phyloP scores from a whole-genome alignment of 2,329 filamentous ascomycete genomes.

The Metarhizium humberi region DNA sequence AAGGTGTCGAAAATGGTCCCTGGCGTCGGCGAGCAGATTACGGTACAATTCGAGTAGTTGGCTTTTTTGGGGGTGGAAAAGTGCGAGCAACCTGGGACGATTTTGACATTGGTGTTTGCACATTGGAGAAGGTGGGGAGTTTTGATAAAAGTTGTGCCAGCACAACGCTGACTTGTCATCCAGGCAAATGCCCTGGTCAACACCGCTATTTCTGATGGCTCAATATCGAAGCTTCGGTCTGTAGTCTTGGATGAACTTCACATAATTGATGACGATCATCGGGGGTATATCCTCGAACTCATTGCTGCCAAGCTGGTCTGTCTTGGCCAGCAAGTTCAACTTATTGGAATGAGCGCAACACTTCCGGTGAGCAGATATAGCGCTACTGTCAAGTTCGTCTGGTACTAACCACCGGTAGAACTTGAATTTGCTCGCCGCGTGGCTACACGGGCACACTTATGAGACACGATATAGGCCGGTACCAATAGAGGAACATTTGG shows the following conservation, averaged over 20 bases:
- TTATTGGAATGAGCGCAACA: constrained; percentile 74
- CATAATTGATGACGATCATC: constrained; percentile 69
- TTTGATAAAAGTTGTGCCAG: not conserved
- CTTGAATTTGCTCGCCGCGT: constrained; percentile 56
- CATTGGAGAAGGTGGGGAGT: constrained; percentile 56
- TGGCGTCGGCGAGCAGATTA: constrained; percentile 49
- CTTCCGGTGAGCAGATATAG: constrained; percentile 45
- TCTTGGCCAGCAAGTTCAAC: constrained; percentile 57
- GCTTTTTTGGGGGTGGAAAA: constrained; percentile 68
- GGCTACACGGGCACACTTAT: constrained; percentile 64
- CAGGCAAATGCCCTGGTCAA: constrained; percentile 70
- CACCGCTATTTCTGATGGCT: constrained; percentile 60
- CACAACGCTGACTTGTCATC: constrained; percentile 3
- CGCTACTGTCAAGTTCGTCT: not conserved
- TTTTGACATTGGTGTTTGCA: constrained; percentile 71
- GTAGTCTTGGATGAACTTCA: constrained; percentile 74
- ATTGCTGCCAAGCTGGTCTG: constrained; percentile 66
- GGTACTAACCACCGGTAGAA: constrained; percentile 38
- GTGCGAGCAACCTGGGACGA: constrained; percentile 59
- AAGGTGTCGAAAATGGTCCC: constrained; percentile 27
- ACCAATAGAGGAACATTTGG: constrained; percentile 66
- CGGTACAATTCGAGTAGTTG: constrained; percentile 54
- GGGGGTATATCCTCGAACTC: constrained; percentile 67
- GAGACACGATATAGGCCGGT: constrained; percentile 65
- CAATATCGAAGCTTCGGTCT: constrained; percentile 51